Conservation (phyloP, 352 stramenopile genomes). For the Pythium apleroticum region DNA sequence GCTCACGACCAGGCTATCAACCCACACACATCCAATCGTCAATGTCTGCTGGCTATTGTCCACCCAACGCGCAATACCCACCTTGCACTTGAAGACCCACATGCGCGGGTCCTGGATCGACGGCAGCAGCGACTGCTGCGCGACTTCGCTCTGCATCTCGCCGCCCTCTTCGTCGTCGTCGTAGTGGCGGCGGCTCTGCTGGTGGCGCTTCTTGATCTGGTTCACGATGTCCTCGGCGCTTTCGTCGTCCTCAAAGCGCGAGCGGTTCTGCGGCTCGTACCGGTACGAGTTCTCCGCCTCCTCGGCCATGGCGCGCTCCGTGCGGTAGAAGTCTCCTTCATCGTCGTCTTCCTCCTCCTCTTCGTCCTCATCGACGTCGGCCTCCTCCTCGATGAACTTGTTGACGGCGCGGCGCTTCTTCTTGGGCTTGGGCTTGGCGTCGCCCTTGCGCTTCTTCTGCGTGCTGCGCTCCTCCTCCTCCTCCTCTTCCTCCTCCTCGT, state of each 20-base stretch:
- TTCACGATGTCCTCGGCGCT: conserved; percentile 86
- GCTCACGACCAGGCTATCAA: conserved; percentile 67
- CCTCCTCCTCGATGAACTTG: conserved; percentile 90
- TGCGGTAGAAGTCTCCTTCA: conserved; percentile 71
- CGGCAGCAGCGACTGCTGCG: conserved; percentile 84
- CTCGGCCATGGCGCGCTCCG: conserved; percentile 75
- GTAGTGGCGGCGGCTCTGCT: conserved; percentile 83
- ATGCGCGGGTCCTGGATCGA: conserved; percentile 88
- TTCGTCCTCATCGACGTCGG: conserved; percentile 86
- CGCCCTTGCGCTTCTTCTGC: conserved; percentile 74
- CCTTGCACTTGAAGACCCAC: conserved; percentile 92
- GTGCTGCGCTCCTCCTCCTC: conserved; percentile 45
- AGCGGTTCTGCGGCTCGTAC: conserved; percentile 77
- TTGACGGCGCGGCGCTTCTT: conserved; percentile 81
- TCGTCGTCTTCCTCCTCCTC: conserved; percentile 87
- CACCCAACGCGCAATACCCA: conserved; percentile 14
- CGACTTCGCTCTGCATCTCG: conserved; percentile 84
- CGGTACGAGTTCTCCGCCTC: conserved; percentile 69
- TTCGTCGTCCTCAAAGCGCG: conserved; percentile 75
- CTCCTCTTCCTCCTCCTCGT: conserved; percentile 49
- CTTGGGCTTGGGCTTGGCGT: conserved; percentile 76
- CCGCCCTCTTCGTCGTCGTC: conserved; percentile 83
- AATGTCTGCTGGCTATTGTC: neutral
- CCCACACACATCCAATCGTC: conserved; percentile 4
- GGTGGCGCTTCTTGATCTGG: conserved; percentile 86